Base-by-base conservation (phyloP, 768 basidiomycete genomes). In the Pleurotus tuber-regium region DNA sequence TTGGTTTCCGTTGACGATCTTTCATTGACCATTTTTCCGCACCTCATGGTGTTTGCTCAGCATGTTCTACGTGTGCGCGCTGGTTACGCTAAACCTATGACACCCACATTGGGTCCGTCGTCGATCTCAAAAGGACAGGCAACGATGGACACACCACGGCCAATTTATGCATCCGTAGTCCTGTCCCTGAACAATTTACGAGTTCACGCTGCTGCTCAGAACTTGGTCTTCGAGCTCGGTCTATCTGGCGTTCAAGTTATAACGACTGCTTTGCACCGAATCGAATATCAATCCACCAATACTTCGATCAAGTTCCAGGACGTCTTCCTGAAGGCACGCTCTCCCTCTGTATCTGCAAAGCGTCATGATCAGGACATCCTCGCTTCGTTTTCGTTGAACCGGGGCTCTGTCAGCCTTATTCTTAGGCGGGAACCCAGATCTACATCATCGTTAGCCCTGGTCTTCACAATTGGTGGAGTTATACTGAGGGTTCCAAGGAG, bases 401-500 rank as follows among this genome's bases (percentile, higher is more conserved):
- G 64, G 9, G 79, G 78, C 21, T 77, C 68, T 52, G 35, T 78
- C 29, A 84, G 74, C 58, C 64, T 63, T 21, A 65, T 82, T 5
- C 60, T 72, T 31, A 78, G 76, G 12, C 73, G 72, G 28, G 86
- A 87, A 35, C 56, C 61, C 2, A 53, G 66, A 16, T 62, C 70
- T 4, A 73, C 64, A 44, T 61, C 63, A 3, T 72, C 69, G 14
- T 43, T 73, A 19, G 78, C 78, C 10, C 58, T 79, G 11, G 68
- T 76, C 2, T 71, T 80, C 40, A 67, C 70, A 2, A 57, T 84
- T 4, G 70, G 70, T 9, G 70, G 69, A 19, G 59, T 86, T 21
- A 70, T 74, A 24, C 61, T 88, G 38, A 77, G 76, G 50, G 82
- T 93, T 19, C 91, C 91, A 3, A 85, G 90, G 21, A 93, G 90